Evolutionary conservation across 106 monocot genomes (phyloP), one percentile per base, ranked within the genome.

Genomic region (Allium fistulosum): DNA sequence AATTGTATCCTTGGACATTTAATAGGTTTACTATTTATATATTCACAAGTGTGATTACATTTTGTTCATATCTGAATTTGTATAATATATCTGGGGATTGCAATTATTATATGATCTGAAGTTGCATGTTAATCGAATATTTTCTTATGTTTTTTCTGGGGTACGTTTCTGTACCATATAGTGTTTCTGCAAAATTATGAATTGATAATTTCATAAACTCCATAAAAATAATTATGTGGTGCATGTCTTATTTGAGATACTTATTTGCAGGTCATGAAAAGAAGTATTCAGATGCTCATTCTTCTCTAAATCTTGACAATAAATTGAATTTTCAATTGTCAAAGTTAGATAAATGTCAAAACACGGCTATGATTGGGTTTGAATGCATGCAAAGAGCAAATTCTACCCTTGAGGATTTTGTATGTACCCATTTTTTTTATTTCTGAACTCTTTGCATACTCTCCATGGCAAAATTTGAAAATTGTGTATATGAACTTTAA

Each of bases 321-420:
- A 26, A 46, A 73, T 51, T 45, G 13, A 63, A 71, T 59, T 17
- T 37, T 59, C 26, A 57, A 26, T 59, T 49, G 57, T 11, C n/a
- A 22, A 52, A 73, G 55, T 8, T 48, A 16, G 17, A 58, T 57
- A 62, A 46, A 57, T 57, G 15, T 56, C 17, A 68, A 53, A 68
- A 46, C 13, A 14, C 53, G 26, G 65, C 89, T 60, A 62, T 75
- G 72, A 67, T 95, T 76, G 75, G 73, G 48, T 58, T 95, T 49
- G 77, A 83, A 71, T 76, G 85, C 58, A 86, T 91, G 88, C 71
- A 83, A 69, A 76, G 79, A 76, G 88, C 95, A 64, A 91, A 82
- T 70, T 96, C 91, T 65, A 91, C 88, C 15, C 67, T 96, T 69
- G 95, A 96, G 65, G 91, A 96, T 80, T 96, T 91, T 78, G 95